Conservation (phyloP, 352 stramenopile species). For the Hyaloperonospora brassicae region DNA sequence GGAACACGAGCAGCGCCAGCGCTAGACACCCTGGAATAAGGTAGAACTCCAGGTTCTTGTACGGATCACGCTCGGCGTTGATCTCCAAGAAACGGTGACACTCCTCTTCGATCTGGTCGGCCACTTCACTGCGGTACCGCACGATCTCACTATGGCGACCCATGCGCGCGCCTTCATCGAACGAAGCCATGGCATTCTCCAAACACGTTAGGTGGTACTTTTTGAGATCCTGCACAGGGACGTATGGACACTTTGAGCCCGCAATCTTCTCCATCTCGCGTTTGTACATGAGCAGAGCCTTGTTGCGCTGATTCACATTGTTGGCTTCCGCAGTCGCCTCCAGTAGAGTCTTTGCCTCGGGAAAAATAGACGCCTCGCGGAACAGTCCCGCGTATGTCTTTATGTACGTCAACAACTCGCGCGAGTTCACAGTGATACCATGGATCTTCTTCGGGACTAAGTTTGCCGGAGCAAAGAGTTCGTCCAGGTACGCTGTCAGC, state of each 20-base stretch:
- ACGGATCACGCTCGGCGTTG: constrained; percentile 93
- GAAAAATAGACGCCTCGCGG: constrained; percentile 92
- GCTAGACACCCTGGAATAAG: constrained; percentile 88
- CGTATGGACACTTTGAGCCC: constrained; percentile 80
- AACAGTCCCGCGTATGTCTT: constrained; percentile 96
- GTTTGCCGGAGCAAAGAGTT: constrained; percentile 88
- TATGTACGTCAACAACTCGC: constrained; percentile 94
- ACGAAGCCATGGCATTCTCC: constrained; percentile 80
- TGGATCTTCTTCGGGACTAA: constrained; percentile 93
- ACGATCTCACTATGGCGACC: constrained; percentile 87
- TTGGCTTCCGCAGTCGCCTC: constrained; percentile 96
- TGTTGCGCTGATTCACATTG: constrained; percentile 92
- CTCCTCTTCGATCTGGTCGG: constrained; percentile 86
- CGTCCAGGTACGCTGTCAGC: constrained; percentile 91
- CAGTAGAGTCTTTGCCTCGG: constrained; percentile 95
- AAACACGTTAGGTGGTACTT: constrained; percentile 82
- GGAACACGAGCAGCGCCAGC: constrained; percentile 82
- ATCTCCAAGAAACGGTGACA: constrained; percentile 88
- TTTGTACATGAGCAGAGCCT: constrained; percentile 87
- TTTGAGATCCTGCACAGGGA: constrained; percentile 84
- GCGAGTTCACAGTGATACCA: constrained; percentile 87
- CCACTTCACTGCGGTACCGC: constrained; percentile 73
- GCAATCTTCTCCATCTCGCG: constrained; percentile 90
- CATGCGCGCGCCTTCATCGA: constrained; percentile 94
- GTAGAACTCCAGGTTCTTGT: constrained; percentile 92